These are phyloP conservation scores for Pythium plurisporium DNA, from an alignment of 352 stramenopile species.

Conservation along the genomic window DNA sequence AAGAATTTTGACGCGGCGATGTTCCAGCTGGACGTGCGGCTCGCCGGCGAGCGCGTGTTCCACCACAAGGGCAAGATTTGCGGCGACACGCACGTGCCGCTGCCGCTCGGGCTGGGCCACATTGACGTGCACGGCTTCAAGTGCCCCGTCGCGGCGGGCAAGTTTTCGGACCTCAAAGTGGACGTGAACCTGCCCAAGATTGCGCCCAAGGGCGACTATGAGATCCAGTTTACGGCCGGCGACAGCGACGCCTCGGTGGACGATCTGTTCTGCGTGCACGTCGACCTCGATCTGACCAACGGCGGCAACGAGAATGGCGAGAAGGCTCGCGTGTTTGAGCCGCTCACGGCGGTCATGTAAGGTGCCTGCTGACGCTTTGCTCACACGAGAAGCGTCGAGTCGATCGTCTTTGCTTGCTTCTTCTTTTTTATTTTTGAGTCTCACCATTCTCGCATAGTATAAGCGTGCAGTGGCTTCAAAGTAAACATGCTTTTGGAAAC, in stretches of 20 bases:
- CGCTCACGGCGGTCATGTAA: slow-evolving; percentile 57
- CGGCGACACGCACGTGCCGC: slow-evolving; percentile 70
- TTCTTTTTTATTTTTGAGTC: too few species aligned
- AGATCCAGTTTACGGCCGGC: slow-evolving; percentile 63
- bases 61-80: slow-evolving; percentile 69
- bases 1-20: slow-evolving; percentile 49
- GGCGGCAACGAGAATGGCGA: slow-evolving; percentile 15
- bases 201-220: slow-evolving; percentile 73
- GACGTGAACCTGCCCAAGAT: slow-evolving; percentile 82
- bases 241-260: slow-evolving; percentile 33
- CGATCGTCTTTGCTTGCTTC: background rate
- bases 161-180: slow-evolving; percentile 64
- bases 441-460: too few species aligned
- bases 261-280: slow-evolving; percentile 75
- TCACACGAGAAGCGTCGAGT: too few species aligned
- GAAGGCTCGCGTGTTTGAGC: slow-evolving; percentile 69
- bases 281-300: slow-evolving; percentile 62
- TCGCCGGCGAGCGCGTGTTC: slow-evolving; percentile 69
- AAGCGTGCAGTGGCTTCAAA: too few species aligned
- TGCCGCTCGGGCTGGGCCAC: slow-evolving; percentile 78
- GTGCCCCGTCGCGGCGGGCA: slow-evolving; percentile 65
- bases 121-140: slow-evolving; percentile 81
- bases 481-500: too few species aligned
- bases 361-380: too few species aligned
- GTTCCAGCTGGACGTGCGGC: slow-evolving; percentile 72